A percentile compares a stretch with the other conserved stretches of the same genome.
Conservation (phyloP, 2,329 filamentous ascomycete species). For the Didymella segeticola region DNA sequence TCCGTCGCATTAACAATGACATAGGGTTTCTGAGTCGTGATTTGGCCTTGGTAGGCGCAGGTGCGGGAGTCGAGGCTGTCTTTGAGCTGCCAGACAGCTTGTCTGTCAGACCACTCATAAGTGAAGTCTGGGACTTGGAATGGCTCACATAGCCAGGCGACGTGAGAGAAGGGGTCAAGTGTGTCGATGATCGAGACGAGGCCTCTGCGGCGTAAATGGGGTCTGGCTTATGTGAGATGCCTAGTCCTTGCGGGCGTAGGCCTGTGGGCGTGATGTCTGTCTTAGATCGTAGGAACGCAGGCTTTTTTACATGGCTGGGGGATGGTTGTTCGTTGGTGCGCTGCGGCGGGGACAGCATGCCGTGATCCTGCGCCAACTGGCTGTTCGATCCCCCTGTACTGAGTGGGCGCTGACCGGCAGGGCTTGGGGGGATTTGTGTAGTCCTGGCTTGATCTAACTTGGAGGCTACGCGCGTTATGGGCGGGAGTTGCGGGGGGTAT, state of each 20-base stretch:
- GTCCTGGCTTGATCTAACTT: constrained; percentile 35
- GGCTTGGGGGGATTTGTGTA: constrained; percentile 15
- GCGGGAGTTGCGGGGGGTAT: constrained; percentile 48
- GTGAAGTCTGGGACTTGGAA: constrained; percentile 44
- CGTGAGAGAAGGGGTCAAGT: constrained; percentile 30
- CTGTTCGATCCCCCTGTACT: constrained; percentile 12
- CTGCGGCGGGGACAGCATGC: constrained; percentile 30
- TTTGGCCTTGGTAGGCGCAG: constrained; percentile 49
- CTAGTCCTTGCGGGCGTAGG: constrained; percentile 37
- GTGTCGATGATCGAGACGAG: constrained; percentile 28
- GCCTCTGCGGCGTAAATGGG: constrained; percentile 22
- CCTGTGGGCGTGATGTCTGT: constrained; percentile 39
- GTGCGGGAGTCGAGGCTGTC: constrained; percentile 24
- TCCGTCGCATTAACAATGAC: constrained; percentile 63
- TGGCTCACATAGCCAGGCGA: constrained; percentile 36
- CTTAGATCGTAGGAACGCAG: constrained; percentile 27
- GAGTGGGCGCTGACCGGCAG: constrained; percentile 18
- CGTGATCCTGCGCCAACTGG: constrained; percentile 20
- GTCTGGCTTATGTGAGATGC: constrained; percentile 33
- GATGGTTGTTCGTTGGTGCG: constrained; percentile 26
- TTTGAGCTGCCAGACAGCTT: constrained; percentile 37
- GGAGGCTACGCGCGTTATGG: constrained; percentile 49
- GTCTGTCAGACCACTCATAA: constrained; percentile 42
- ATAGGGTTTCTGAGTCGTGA: constrained; percentile 66
- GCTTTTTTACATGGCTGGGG: constrained; percentile 29